These are phyloP conservation scores for Conticribra weissflogii DNA, from an alignment of 108 stramenopile genomes.

Conservation along the genomic window DNA sequence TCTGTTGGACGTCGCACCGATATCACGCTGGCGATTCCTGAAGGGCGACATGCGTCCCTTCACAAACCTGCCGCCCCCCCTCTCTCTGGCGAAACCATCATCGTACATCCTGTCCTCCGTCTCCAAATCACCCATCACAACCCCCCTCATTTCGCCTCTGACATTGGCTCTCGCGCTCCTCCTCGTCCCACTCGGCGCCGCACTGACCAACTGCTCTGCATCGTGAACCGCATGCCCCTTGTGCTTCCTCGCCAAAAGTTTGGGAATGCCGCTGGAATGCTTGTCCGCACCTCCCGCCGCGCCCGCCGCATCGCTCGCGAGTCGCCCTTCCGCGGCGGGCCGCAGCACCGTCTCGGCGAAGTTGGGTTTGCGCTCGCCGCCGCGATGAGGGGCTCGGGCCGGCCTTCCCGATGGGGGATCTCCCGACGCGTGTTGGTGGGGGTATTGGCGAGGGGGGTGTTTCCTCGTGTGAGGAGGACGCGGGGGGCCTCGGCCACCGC, in stretches of 20 bases:
- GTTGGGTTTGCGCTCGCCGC: conserved; percentile 31
- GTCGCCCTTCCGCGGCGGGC: conserved; percentile 32
- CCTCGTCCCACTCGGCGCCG: conserved; percentile 24
- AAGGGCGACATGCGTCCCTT: neutral
- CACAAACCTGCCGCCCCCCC: neutral
- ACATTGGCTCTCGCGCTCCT: conserved; percentile 21
- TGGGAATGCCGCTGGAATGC: conserved; percentile 68
- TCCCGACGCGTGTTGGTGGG: neutral
- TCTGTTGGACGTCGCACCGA: neutral
- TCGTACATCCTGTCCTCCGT: conserved; percentile 6
- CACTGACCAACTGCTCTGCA: conserved; percentile 39
- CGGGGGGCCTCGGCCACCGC: neutral
- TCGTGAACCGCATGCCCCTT: conserved; percentile 63
- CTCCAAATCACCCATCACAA: conserved; percentile 19
- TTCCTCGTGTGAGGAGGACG: neutral
- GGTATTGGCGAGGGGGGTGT: neutral
- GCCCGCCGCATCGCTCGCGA: neutral
- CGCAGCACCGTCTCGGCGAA: conserved; percentile 40
- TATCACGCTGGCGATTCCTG: neutral
- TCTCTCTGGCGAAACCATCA: neutral
- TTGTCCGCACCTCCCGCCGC: conserved; percentile 3
- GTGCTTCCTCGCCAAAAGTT: conserved; percentile 58
- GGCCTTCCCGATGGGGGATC: too few species aligned
- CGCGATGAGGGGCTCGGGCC: too few species aligned
- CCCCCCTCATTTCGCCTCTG: conserved; percentile 17